phyloP scores from a whole-genome alignment of 208 protist genomes.

The Trypanosoma boissoni region DNA sequence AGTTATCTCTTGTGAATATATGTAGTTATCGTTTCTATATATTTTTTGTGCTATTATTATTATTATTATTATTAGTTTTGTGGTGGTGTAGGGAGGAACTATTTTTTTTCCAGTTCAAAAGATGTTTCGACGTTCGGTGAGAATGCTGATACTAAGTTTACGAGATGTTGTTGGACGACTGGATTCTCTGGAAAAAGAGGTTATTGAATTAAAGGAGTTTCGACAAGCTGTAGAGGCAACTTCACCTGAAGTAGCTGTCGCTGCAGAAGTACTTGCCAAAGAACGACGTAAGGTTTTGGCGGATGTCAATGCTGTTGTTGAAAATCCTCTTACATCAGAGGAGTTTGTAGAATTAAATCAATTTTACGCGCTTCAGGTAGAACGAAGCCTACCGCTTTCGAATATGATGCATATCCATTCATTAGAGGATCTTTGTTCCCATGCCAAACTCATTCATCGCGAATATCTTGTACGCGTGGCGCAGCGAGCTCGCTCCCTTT shows the following conservation, averaged over 20 bases:
- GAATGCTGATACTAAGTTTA: slow-evolving; percentile 13
- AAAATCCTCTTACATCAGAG: slow-evolving; percentile 51
- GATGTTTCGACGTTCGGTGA: slow-evolving; percentile 19
- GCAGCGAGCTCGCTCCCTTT: slow-evolving; percentile 35
- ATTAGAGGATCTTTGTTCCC: slow-evolving; percentile 43
- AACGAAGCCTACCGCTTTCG: slow-evolving; percentile 28
- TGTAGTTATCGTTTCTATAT: background rate
- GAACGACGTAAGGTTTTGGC: slow-evolving; percentile 29
- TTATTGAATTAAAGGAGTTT: slow-evolving; percentile 72
- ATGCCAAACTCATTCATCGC: slow-evolving; percentile 42
- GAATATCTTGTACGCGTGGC: slow-evolving; percentile 67
- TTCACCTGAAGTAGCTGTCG: slow-evolving; percentile 47
- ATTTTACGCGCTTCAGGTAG: slow-evolving; percentile 62
- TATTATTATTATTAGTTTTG: background rate
- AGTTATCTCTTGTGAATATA: background rate
- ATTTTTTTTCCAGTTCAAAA: slow-evolving; percentile 5
- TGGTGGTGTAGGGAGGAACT: too few species aligned
- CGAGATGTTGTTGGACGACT: slow-evolving; percentile 42
- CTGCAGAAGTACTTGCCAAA: slow-evolving; percentile 37
- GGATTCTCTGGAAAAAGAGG: slow-evolving; percentile 72
- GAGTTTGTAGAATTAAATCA: slow-evolving; percentile 76
- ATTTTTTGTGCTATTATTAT: background rate
- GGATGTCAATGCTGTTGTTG: slow-evolving; percentile 20
- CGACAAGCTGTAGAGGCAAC: slow-evolving; percentile 53
- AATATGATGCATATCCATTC: slow-evolving; percentile 55